A percentile compares a stretch with the other conserved stretches of the same genome.
These are phyloP conservation scores for Ramaria sp. DNA, from an alignment of 768 basidiomycete genomes.

Conservation along the genomic window DNA sequence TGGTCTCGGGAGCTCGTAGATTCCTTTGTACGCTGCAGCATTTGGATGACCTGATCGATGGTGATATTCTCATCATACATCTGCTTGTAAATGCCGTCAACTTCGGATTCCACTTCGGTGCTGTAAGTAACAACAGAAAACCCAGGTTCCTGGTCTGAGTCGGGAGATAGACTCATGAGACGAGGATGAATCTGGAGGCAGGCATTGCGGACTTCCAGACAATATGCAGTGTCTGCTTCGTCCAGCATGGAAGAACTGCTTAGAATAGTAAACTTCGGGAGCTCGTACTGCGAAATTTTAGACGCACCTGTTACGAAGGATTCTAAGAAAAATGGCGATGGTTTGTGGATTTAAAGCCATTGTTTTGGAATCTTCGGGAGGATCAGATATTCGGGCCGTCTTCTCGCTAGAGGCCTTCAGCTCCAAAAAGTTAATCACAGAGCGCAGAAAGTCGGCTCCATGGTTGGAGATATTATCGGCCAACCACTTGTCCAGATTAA, in stretches of 20 bases:
- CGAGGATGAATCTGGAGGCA: conserved; percentile 94
- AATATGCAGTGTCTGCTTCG: conserved; percentile 72
- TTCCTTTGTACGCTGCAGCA: conserved; percentile 77
- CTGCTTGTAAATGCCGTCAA: conserved; percentile 91
- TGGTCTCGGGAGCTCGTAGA: conserved; percentile 80
- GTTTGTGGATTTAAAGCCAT: conserved; percentile 83
- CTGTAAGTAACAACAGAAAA: conserved; percentile 83
- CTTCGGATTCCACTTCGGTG: conserved; percentile 82
- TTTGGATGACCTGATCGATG: conserved; percentile 86
- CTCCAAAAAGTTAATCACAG: conserved; percentile 81
- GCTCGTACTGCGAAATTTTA: neutral
- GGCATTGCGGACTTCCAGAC: conserved; percentile 83
- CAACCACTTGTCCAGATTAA: conserved; percentile 96
- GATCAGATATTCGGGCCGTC: conserved; percentile 61
- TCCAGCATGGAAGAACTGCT: conserved; percentile 62
- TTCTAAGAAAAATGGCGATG: conserved; percentile 85
- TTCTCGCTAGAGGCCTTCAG: conserved; percentile 92
- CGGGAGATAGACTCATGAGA: conserved; percentile 86
- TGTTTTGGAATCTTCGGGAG: conserved; percentile 66
- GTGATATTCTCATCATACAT: conserved; percentile 96
- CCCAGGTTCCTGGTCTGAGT: conserved; percentile 81
- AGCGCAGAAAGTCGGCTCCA: conserved; percentile 77
- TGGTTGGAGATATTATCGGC: conserved; percentile 76
- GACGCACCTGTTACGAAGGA: conserved; percentile 72
- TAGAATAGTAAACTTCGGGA: conserved; percentile 7